A percentile compares a stretch with the other conserved stretches of the same genome.
These are phyloP conservation scores for Kuraishia ogatae DNA, from an alignment of 805 yeast genomes.

Conservation along the genomic window DNA sequence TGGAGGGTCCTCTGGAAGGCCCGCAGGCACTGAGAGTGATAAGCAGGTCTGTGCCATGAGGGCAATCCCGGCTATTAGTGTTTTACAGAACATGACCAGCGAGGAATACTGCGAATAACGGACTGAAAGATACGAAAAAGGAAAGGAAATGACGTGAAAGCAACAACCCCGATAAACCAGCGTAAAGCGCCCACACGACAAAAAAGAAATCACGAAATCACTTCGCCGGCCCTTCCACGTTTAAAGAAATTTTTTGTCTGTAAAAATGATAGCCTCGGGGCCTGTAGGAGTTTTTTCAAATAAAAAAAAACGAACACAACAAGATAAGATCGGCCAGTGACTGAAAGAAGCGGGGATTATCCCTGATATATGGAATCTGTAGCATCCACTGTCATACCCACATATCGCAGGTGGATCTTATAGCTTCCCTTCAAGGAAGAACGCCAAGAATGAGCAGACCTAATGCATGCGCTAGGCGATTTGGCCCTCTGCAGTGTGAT, in stretches of 20 bases:
- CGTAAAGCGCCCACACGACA: too few relatives aligned
- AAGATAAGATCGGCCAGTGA: not conserved
- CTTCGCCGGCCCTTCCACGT: too few relatives aligned
- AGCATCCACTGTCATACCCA: not conserved
- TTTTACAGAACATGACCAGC: not conserved
- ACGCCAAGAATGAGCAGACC: not conserved
- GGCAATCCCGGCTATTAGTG: not conserved
- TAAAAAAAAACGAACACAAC: too few relatives aligned
- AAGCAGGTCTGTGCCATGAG: not conserved
- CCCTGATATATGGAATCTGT: not conserved
- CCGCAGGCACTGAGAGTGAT: not conserved
- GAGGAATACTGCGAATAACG: too few relatives aligned
- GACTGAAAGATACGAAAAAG: too few relatives aligned
- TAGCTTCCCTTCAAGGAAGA: not conserved
- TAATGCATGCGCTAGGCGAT: not conserved
- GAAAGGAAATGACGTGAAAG: too few relatives aligned
- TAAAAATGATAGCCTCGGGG: not conserved
- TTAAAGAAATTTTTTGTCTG: too few relatives aligned
- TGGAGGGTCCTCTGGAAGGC: conserved; percentile 31
- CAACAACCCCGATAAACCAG: too few relatives aligned
- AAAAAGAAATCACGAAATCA: too few relatives aligned
- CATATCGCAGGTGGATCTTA: not conserved
- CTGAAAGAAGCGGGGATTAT: not conserved
- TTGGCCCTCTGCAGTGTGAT: not conserved
- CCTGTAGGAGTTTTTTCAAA: not conserved